A percentile compares a stretch with the other conserved stretches of the same genome.
These are phyloP conservation scores for Penicillium coprophilum DNA, from an alignment of 495 filamentous ascomycete genomes.

Conservation along the genomic window DNA sequence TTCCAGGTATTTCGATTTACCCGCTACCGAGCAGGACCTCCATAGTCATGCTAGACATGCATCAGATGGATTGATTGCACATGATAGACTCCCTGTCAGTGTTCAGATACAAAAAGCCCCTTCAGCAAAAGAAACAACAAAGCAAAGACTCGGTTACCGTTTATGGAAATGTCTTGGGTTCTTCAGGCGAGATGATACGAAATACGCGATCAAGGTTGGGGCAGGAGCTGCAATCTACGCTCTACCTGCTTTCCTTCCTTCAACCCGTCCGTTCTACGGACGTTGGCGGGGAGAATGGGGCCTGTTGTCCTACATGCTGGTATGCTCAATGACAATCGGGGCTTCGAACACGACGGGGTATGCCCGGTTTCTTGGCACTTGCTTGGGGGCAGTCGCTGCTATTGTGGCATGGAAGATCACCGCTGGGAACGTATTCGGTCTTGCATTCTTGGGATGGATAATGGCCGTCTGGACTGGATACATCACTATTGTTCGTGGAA, in stretches of 20 bases:
- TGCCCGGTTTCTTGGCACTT: constrained; percentile 84
- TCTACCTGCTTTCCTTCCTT: constrained; percentile 76
- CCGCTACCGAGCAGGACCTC: not conserved
- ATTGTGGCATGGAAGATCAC: constrained; percentile 74
- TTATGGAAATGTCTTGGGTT: constrained; percentile 59
- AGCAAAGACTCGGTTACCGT: constrained; percentile 47
- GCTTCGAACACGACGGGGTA: constrained; percentile 89
- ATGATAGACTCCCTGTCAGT: constrained; percentile 12
- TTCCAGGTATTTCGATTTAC: not conserved
- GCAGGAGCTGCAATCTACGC: constrained; percentile 84
- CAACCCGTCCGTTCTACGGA: constrained; percentile 74
- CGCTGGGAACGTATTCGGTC: constrained; percentile 65
- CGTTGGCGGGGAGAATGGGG: constrained; percentile 98
- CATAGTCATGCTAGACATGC: constrained; percentile 7
- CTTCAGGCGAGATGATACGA: constrained; percentile 65
- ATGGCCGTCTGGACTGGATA: constrained; percentile 83
- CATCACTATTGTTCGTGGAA: constrained; percentile 78
- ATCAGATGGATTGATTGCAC: constrained; percentile 9
- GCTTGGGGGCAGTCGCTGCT: constrained; percentile 74
- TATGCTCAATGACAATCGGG: constrained; percentile 96
- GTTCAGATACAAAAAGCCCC: constrained; percentile 8
- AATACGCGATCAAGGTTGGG: constrained; percentile 90
- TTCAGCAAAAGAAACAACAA: constrained; percentile 19
- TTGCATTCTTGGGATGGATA: constrained; percentile 76
- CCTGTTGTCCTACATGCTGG: constrained; percentile 93